Evolutionary conservation across 2,329 filamentous ascomycete genomes (phyloP), one percentile per base, ranked within the genome.

Genomic region (Boeremia lycopersici): DNA sequence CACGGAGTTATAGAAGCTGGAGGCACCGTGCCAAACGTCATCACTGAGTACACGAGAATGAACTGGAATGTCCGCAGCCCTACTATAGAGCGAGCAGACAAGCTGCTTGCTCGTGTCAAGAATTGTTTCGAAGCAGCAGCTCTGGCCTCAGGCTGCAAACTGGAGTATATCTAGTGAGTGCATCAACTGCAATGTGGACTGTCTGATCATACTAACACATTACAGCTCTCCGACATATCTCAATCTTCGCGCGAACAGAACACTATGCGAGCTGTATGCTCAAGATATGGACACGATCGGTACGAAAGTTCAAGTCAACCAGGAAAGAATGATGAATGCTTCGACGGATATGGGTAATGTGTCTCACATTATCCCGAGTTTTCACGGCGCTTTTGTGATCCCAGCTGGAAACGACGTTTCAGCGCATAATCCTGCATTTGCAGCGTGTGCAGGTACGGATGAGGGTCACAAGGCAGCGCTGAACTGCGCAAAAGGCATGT

Each of bases 381-480:
- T 83, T 44, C 81, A 83, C 57, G 77, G 78, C 4, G 77, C 75
- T 29, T 82, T 83, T 53, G 72, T 68, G 1, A 79, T 84, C 30
- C 73, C 77, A 0, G 71, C 75, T 1, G 61, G 53, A 1, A 48
- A 71, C 0, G 70, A 75, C 11, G 75, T 76, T 23, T 74, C 71
- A 2, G 68, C 71, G 0, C 78, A 80, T 54, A 75, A 72, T 29
- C 74, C 76, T 7, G 62, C 69, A 4, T 83, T 83, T 62, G 73
- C 80, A 0, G 74, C 72, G 0, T 78, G 76, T 0, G 80, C 81
- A 3, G 76, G 58, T 42, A 79, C 68, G 34, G 63, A 48, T 10
- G 53, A 55, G 15, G 76, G 78, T 0, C 77, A 81, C 53, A 61
- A 65, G 0, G 69, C 73, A n/a, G 77, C 79, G 0, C 61, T 82